phyloP scores from a whole-genome alignment of 2,329 filamentous ascomycete genomes.

The Aspergillus sp. region DNA sequence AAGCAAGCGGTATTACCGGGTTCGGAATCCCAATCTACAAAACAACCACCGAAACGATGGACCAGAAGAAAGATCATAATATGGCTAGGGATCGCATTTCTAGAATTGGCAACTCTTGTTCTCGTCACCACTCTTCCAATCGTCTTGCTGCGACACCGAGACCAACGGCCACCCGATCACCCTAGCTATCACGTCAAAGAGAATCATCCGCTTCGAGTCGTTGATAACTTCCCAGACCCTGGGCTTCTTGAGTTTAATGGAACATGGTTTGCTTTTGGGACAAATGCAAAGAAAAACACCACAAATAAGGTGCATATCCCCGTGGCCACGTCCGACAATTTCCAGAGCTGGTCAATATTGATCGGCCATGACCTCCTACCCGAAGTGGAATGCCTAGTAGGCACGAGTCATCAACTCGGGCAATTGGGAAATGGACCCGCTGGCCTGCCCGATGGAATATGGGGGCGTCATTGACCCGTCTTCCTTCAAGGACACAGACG shows the following conservation, averaged over 20 bases:
- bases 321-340: slow-evolving; percentile 46
- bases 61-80: too few species aligned
- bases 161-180: slow-evolving; percentile 4
- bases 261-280: slow-evolving; percentile 31
- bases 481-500: slow-evolving; percentile 52
- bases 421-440: slow-evolving; percentile 48
- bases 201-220: slow-evolving; percentile 15
- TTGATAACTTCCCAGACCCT: slow-evolving; percentile 28
- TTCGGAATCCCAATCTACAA: too few species aligned
- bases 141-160: slow-evolving; percentile 5
- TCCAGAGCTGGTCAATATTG: slow-evolving; percentile 40
- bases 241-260: slow-evolving; percentile 24
- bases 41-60: too few species aligned
- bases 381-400: slow-evolving; percentile 27
- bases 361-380: background rate
- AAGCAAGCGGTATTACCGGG: too few species aligned
- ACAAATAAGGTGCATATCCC: slow-evolving; percentile 42
- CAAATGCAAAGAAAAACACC: slow-evolving; percentile 15
- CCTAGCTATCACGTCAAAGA: slow-evolving; percentile 11
- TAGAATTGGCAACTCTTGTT: background rate
- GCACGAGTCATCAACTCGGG: slow-evolving; percentile 50
- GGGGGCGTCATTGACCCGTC: slow-evolving; percentile 61
- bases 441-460: slow-evolving; percentile 48
- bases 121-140: slow-evolving; percentile 18
- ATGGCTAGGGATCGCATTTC: too few species aligned